A percentile compares a stretch with the other conserved stretches of the same genome.
Conservation (phyloP, 176 grass and related monocot species). For the Alloteropsis semialata region DNA sequence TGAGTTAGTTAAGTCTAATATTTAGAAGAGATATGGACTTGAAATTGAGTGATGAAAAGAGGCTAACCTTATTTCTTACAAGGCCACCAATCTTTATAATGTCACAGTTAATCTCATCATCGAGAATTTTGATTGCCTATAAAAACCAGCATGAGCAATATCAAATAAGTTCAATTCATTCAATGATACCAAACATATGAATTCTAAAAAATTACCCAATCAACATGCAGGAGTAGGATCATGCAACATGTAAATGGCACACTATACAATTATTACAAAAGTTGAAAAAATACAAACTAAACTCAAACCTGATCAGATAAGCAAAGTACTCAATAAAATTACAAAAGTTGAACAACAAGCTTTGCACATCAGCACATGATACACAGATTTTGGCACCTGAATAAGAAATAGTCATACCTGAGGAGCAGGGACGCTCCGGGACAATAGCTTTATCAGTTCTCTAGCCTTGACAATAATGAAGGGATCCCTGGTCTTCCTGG, state of each 20-base stretch:
- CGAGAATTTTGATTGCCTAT: constrained; percentile 90
- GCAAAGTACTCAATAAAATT: neutral
- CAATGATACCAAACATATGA: neutral
- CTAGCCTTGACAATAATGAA: constrained; percentile 90
- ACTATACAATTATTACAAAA: neutral
- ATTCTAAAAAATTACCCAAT: neutral
- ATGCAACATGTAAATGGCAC: neutral
- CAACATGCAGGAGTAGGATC: neutral
- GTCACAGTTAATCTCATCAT: constrained; percentile 96
- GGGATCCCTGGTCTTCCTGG: constrained; percentile 84
- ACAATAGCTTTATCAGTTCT: constrained; percentile 87
- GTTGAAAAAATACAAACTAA: neutral
- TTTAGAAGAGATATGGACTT: neutral
- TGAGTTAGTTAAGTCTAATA: neutral
- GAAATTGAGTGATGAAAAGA: constrained; percentile 16
- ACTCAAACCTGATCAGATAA: neutral
- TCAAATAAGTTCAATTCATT: neutral
- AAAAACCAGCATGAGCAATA: neutral
- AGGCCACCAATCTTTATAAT: constrained; percentile 91
- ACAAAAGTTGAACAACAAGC: neutral
- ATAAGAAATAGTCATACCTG: constrained; percentile 45
- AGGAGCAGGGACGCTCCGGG: constrained; percentile 83
- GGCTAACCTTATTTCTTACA: constrained; percentile 77
- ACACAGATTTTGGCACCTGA: neutral
- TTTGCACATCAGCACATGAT: neutral